Base-by-base conservation (phyloP, 768 basidiomycete genomes). In the Agaricus sinodeliciosus region DNA sequence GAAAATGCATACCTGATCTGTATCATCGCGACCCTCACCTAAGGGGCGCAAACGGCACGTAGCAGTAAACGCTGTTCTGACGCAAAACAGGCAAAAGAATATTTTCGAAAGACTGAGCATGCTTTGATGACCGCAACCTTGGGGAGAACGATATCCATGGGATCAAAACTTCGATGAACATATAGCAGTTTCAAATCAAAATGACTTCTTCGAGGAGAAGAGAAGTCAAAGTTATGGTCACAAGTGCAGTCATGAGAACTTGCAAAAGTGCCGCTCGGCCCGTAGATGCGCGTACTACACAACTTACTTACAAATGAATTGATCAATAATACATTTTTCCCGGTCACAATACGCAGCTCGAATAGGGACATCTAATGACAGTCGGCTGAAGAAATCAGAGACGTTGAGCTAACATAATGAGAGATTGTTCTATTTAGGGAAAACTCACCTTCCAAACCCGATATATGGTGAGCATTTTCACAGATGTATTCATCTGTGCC, bases 401-500 rank as follows among this genome's bases (percentile, higher is more conserved):
- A 9, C 2, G 31, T 43, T 43, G 39, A 49, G 12, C 18, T 13
- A 11, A 16, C 27, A 9, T 19, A 19, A 9, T n/a, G 22, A 22
- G 26, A 25, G n/a, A 18, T 2, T 22, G 15, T 4, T 15, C 40
- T 11, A n/a, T 19, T 43, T 9, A 9, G 18, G 1, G 15, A 15
- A 43, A 19, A 63, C 68, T 27, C 27, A 71, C 72, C 68, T 46
- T 60, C 47, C 35, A 72, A 54, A 1, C 75, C 74, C 11, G 62
- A 56, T 28, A 74, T 57, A 39, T 63, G 66, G 16, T 72, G 60
- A 4, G 75, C 72, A 58, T 81, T 81, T 43, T 72, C 64, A 58
- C 79, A 82, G 39, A 77, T 70, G 51, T 69, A 72, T 42, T 62
- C 60, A 4, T 71, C 65, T 3, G 66, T 59, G 4, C 71, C 72